Conservation (phyloP, 176 grass and related monocot species). For the Phyllostachys edulis region DNA sequence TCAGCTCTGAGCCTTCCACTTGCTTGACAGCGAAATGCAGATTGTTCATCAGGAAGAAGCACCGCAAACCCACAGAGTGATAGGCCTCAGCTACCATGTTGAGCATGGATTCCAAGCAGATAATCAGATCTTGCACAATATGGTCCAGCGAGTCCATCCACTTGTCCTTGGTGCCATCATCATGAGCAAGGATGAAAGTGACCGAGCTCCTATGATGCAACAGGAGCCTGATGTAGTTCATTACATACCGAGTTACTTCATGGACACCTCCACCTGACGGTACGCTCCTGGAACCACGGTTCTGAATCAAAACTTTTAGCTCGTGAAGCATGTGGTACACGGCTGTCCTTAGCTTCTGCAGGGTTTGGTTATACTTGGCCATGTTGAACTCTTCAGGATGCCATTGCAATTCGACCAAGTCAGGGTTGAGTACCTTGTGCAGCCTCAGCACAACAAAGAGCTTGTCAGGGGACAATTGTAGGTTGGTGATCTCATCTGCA, state of each 20-base stretch:
- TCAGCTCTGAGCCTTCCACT: conserved; percentile 15
- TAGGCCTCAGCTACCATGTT: conserved; percentile 4
- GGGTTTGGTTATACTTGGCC: background rate
- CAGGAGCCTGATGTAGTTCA: conserved; percentile 30
- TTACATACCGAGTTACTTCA: conserved; percentile 10
- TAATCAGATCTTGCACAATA: background rate
- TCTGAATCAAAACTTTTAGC: background rate
- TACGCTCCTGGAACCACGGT: background rate
- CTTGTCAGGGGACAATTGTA: background rate
- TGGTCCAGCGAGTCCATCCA: background rate
- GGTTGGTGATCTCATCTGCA: background rate
- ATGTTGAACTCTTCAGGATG: background rate
- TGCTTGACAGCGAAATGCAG: conserved; percentile 3
- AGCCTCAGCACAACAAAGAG: background rate
- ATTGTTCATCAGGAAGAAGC: conserved; percentile 32
- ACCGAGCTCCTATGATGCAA: background rate
- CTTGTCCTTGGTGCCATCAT: background rate
- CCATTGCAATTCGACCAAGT: background rate
- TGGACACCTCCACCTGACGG: background rate
- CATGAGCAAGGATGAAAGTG: background rate
- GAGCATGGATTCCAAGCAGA: conserved; percentile 7
- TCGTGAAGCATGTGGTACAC: background rate
- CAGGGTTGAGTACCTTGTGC: background rate
- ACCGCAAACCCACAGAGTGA: conserved; percentile 5
- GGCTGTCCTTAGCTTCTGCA: background rate